Base-by-base conservation (phyloP, 106 monocot species). In the Platanthera guangdongensis region DNA sequence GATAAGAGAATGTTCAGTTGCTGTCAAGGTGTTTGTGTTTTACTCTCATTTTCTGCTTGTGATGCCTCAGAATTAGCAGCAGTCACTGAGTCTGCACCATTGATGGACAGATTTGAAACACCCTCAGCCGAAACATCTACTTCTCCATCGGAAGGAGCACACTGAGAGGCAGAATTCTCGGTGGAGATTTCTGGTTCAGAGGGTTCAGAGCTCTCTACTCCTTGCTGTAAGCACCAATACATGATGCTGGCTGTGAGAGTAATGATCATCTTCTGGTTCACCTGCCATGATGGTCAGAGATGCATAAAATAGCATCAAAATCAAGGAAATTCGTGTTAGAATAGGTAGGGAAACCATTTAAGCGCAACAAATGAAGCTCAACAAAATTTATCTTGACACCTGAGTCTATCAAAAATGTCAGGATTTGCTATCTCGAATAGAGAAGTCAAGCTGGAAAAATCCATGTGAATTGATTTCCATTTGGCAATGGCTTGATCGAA, bases 241-340 rank as follows among this genome's bases (percentile, higher is more conserved):
- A 94, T 94, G 81, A 94, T 91, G 82, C 91, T 89, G 6, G 94
- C 94, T 1, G 91, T 86, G 51, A 94, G 82, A n/a, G 89, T 85
- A 11, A 94, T 83, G 72, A 94, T 91, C 94, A 94, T 94, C 83
- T 94, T 94, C 68, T 83, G 85, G 76, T 94, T 94, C 49, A 94
- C 94, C 94, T 94, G 84, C 78, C 76, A 62, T 55, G 49, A 62
- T 1, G 65, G 47, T 10, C 51, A 50, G 39, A 32, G 52, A 19
- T 32, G 49, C 14, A 39, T 6, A 18, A 50, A 21, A 18, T 55
- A 11, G 15, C 15, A 5, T 15, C 14, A 22, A 47, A 46, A 39
- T 14, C 13, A 3, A 16, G 15, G 69, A 69, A 69, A 69, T 9
- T 30, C 13, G 39, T 25, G 64, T 30, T 10, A 64, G 64, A 64